phyloP scores from a whole-genome alignment of 1,284 basidiomycete species.

The Malassezia furfur region DNA sequence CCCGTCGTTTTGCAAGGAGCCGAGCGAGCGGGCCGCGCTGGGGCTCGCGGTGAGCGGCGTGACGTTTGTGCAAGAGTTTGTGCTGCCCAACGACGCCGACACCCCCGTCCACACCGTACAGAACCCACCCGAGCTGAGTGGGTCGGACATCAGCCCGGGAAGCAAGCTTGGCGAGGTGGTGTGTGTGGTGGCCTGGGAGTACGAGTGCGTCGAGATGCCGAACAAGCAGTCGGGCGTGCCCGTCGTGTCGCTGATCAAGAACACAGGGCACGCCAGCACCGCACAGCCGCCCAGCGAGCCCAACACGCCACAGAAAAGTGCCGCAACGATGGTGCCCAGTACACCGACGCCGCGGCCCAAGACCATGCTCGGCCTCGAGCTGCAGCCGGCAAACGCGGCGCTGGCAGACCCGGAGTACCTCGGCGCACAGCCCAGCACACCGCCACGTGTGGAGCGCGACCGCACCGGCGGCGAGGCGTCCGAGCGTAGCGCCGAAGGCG shows the following conservation, averaged over 20 bases:
- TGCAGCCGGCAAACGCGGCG: conserved; percentile 6
- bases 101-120: conserved; percentile 11
- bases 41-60: conserved; percentile 44
- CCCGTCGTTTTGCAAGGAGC: conserved; percentile 45
- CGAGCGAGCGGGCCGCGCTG: conserved; percentile 43
- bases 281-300: not conserved
- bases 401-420: not conserved
- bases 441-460: not conserved
- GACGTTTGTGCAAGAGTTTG: conserved; percentile 49
- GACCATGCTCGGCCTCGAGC: conserved; percentile 10
- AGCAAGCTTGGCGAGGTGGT: conserved; percentile 48
- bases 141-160: conserved; percentile 33
- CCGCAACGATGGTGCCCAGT: not conserved
- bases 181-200: conserved; percentile 48
- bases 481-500: not conserved
- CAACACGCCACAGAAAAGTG: not conserved
- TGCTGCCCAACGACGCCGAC: conserved; percentile 26
- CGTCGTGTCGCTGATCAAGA: conserved; percentile 25
- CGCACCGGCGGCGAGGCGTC: not conserved
- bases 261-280: not conserved
- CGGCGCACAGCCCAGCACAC: not conserved
- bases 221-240: conserved; percentile 33
- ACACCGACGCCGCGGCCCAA: not conserved
- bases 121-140: conserved; percentile 16
- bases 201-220: conserved; percentile 44